Base-by-base conservation (phyloP, 2,329 filamentous ascomycete species). In the Chaetomiaceae sp. region DNA sequence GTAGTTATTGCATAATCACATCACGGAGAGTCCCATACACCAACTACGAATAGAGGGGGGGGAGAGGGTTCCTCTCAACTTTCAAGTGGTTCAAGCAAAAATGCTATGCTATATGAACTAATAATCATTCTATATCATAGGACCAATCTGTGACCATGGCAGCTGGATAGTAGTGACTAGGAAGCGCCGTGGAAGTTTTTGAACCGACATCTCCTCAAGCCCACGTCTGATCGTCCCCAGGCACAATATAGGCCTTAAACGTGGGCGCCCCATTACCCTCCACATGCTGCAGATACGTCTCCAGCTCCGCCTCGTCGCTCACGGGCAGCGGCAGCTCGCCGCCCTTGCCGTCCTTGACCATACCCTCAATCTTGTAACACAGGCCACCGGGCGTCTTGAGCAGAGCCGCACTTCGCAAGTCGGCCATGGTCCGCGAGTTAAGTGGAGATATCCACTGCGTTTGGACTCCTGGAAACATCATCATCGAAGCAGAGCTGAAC, bases 221-320 rank as follows among this genome's bases (percentile, higher is more conserved):
- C 56, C 56, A 48, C 4, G 41, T 23, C 20, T 46, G 38, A 16
- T 43, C 29, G 34, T 40, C 49, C 20, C 43, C 51, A 16, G 51
- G 48, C 32, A 61, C 51, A 32, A 66, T 34, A 51, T 73, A 70
- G 13, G 76, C 71, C 40, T 65, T 67, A 59, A 77, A 77, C 8
- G 70, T 74, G 6, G 74, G 72, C 30, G 74, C 66, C 20, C 71
- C 38, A 29, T 52, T 9, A 5, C 56, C 75, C 58, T 80, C 72
- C 23, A 85, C 74, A 64, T 88, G 85, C 42, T 78, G 75, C 59
- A 94, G 68, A 68, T 91, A 92, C 0, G 84, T 85, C 54, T 78
- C 78, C 57, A 94, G 67, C 69, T 92, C 87, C 57, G 82, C 80
- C 61, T 91, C 85, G 36, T 84, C 77, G 50, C 85, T 84, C 61